A percentile compares a stretch with the other conserved stretches of the same genome.
Evolutionary conservation across 2,329 filamentous ascomycete genomes (phyloP).

Genomic region (Trichoderma atrobrunneum): DNA sequence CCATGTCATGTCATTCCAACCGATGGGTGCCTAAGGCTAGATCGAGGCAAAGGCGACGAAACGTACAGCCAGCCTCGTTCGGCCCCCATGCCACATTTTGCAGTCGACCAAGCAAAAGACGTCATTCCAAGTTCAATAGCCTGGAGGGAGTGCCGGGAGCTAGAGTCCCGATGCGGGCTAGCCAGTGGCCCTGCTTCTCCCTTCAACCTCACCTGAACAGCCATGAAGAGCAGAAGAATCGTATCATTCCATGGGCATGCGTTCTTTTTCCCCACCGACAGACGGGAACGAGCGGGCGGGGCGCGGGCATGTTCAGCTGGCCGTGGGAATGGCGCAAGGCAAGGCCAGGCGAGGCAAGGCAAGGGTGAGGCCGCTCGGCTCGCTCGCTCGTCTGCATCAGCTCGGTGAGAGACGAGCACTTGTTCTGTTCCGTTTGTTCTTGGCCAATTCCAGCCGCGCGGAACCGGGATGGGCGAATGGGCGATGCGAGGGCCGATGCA

Average conservation of each 20-base stretch:
- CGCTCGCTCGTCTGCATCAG: too few relatives aligned
- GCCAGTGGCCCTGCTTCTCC: background rate
- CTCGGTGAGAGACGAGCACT: conserved; percentile 2
- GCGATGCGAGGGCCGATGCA: background rate
- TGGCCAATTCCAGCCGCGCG: background rate
- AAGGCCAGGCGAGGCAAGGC: background rate
- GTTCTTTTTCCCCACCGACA: background rate
- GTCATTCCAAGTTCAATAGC: background rate
- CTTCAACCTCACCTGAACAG: conserved; percentile 3
- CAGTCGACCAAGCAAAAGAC: background rate
- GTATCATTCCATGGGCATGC: background rate
- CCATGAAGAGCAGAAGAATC: background rate
- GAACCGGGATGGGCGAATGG: background rate
- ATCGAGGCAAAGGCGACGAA: background rate
- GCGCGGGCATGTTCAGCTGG: conserved; percentile 3
- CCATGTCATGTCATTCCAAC: background rate
- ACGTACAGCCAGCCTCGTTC: conserved; percentile 5
- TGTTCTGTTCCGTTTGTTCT: background rate
- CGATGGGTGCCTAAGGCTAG: conserved; percentile 2
- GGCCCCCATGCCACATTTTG: background rate
- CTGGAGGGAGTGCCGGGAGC: background rate
- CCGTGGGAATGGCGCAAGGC: background rate
- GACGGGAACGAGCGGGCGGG: background rate
- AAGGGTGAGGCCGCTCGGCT: background rate
- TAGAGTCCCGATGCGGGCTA: background rate